Percentiles rank a stretch among this genome's conserved stretches.
Evolutionary conservation across 768 basidiomycete genomes (phyloP).

Genomic region (Rhodotorula kratochvilovae): DNA sequence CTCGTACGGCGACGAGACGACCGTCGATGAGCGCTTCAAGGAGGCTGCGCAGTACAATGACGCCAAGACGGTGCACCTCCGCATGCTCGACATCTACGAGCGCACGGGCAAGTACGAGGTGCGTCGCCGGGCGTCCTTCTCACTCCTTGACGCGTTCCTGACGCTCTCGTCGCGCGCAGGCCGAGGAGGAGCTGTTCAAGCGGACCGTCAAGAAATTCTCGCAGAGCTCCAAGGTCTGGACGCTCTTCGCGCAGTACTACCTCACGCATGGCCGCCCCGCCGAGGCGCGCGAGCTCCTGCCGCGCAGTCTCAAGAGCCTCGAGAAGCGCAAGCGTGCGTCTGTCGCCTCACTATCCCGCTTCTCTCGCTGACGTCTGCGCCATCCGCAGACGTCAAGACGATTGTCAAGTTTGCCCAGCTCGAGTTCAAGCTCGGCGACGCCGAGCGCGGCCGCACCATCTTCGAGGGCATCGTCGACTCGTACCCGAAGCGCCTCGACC

Average conservation of each 20-base stretch:
- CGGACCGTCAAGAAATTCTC: slow-evolving; percentile 90
- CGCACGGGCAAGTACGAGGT: slow-evolving; percentile 78
- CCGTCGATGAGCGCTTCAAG: slow-evolving; percentile 74
- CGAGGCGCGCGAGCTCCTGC: slow-evolving; percentile 75
- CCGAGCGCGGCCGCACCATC: slow-evolving; percentile 89
- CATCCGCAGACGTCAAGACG: slow-evolving; percentile 74
- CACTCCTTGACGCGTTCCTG: background rate
- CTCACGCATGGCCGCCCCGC: slow-evolving; percentile 68
- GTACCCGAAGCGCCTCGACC: slow-evolving; percentile 88
- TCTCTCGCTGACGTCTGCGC: background rate
- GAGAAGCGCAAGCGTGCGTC: slow-evolving; percentile 87
- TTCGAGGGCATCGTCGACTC: slow-evolving; percentile 96
- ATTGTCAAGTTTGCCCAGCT: slow-evolving; percentile 91
- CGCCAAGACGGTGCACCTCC: slow-evolving; percentile 80
- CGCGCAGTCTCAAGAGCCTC: slow-evolving; percentile 80
- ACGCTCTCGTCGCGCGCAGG: slow-evolving; percentile 52
- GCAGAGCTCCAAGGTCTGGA: slow-evolving; percentile 90
- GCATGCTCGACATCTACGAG: slow-evolving; percentile 76
- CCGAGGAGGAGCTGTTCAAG: slow-evolving; percentile 87
- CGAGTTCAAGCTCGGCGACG: slow-evolving; percentile 89
- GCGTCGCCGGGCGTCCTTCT: slow-evolving; percentile 37
- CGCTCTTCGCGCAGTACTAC: slow-evolving; percentile 75
- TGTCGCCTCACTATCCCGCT: background rate
- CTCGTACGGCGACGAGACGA: slow-evolving; percentile 78
- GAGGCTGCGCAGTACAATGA: slow-evolving; percentile 87